A percentile compares a stretch with the other conserved stretches of the same genome.
Evolutionary conservation across 1,284 basidiomycete genomes (phyloP).

Genomic region (Irpex lacteus): DNA sequence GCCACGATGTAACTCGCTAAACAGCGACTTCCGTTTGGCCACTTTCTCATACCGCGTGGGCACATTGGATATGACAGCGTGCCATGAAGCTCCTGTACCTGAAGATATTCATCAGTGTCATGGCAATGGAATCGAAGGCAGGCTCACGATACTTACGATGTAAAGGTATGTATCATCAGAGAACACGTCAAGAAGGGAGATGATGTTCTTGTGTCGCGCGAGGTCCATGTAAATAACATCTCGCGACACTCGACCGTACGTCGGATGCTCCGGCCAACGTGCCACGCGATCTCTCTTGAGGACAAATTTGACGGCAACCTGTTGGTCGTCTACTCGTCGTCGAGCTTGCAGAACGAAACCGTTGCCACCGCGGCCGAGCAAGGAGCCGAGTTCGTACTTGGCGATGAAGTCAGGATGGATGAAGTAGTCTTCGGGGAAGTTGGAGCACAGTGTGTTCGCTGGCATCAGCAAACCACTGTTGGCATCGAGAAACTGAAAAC

Average conservation of each 20-base stretch:
- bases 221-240: neutral
- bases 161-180: neutral
- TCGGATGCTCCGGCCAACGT: neutral
- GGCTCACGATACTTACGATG: neutral
- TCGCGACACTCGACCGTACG: neutral
- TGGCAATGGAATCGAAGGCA: neutral
- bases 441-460: neutral
- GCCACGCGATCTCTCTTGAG: neutral
- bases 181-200: neutral
- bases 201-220: neutral
- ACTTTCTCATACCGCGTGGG: neutral
- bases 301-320: neutral
- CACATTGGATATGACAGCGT: neutral
- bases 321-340: neutral
- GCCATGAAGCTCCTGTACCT: neutral
- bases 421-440: neutral
- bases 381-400: neutral
- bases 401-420: neutral
- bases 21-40: neutral
- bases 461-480: neutral
- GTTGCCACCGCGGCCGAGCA: neutral
- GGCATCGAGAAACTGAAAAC: neutral
- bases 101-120: neutral
- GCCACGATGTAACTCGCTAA: neutral
- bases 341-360: neutral